Evolutionary conservation across 495 filamentous ascomycete genomes (phyloP), one percentile per base, ranked within the genome.

Genomic region (Hamigera avellanea): DNA sequence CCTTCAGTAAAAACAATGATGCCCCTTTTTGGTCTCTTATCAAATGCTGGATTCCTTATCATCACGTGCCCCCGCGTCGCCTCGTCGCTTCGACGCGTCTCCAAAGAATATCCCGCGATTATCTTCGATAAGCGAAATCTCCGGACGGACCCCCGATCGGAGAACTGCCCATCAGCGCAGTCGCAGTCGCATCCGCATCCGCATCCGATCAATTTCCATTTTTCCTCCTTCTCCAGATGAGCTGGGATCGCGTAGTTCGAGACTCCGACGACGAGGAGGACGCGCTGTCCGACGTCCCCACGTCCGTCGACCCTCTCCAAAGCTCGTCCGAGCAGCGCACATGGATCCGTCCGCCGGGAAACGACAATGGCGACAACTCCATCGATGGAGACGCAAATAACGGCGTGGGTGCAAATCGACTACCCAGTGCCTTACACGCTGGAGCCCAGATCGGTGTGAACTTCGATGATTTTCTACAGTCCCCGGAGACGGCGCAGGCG

Each of bases 251-350:
- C 30, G 52, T 71, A 12, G 67, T 73, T 19, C 62, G 66, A 34
- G 69, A 73, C 40, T 73, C 69, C 10, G 63, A 67, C 18, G 67
- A 70, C 14, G 69, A 71, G 36, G 66, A 62, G 6, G 58, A 70
- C 26, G 50, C 43, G 28, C 43, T 61, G n/a, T 43, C 46, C 21
- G 59, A 53, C n/a, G 32, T 45, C 5, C 44, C 50, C n/a, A 39
- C 49, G n/a, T 44, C 46, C 6, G 33, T 39, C 13, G 49, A 44
- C 5, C 42, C 54, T 7, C 35, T 39, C 3, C 49, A 51, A 12
- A 40, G 44, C 26, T 32, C 37, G 8, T 33, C 37, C 35, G 16
- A 26, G 8, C 49, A 48, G 26, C 44, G 50, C 12, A 32, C 33
- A 8, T 25, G 9, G 31, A 30, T 30, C 27, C 14, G 3, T 30